Percentiles rank a stretch among this genome's conserved stretches.
Conservation (phyloP, 768 basidiomycete genomes). For the Xanthoconium stramineum region DNA sequence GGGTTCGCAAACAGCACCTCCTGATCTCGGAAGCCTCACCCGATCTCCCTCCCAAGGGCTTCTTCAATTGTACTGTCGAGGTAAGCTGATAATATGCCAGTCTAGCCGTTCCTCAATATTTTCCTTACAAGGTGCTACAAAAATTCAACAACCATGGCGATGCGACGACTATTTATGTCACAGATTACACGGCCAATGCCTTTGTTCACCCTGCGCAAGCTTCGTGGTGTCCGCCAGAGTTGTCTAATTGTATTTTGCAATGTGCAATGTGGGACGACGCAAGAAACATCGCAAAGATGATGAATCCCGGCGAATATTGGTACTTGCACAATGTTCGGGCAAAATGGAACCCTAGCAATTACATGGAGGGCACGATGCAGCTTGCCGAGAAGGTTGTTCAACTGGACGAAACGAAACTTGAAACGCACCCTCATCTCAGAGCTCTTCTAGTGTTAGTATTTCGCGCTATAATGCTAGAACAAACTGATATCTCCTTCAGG, state of each 20-base stretch:
- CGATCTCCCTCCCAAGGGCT: slow-evolving; percentile 42
- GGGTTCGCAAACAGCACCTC: slow-evolving; percentile 37
- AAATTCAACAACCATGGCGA: slow-evolving; percentile 37
- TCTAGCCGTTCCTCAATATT: neutral
- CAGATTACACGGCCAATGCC: slow-evolving; percentile 57
- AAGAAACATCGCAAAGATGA: slow-evolving; percentile 35
- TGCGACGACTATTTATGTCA: slow-evolving; percentile 54
- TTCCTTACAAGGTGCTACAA: slow-evolving; percentile 44
- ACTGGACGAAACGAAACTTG: slow-evolving; percentile 40
- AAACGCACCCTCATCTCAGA: slow-evolving; percentile 37
- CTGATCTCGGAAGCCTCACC: slow-evolving; percentile 52
- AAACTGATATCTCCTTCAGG: slow-evolving; percentile 31
- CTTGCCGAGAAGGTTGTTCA: slow-evolving; percentile 41
- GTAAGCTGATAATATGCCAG: slow-evolving; percentile 32
- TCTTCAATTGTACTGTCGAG: slow-evolving; percentile 64
- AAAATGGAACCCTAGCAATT: slow-evolving; percentile 35
- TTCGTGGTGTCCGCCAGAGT: slow-evolving; percentile 45
- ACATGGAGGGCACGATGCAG: slow-evolving; percentile 52
- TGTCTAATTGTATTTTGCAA: slow-evolving; percentile 46
- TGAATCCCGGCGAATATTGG: slow-evolving; percentile 52
- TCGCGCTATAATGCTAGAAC: neutral
- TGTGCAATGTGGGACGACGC: slow-evolving; percentile 62
- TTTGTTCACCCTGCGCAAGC: slow-evolving; percentile 32
- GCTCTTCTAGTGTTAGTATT: slow-evolving; percentile 50
- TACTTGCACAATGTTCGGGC: slow-evolving; percentile 52